These are phyloP conservation scores for Cercophora newfieldiana DNA, from an alignment of 495 filamentous ascomycete genomes.

Conservation along the genomic window DNA sequence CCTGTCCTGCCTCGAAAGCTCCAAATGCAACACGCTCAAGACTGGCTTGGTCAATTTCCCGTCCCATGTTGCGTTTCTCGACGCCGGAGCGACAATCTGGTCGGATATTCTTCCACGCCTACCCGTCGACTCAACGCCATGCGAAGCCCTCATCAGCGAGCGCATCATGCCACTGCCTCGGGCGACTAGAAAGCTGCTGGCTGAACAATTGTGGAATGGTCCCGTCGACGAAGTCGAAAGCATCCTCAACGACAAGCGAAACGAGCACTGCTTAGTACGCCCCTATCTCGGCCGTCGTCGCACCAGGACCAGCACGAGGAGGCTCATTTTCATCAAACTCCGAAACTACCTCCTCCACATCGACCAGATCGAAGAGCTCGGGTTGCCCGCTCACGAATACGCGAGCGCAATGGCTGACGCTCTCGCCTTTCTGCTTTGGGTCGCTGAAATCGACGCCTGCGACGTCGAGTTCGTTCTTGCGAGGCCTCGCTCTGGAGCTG, in stretches of 20 bases:
- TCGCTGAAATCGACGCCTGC: conserved; percentile 42
- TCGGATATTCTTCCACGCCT: conserved; percentile 20
- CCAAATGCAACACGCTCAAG: background rate
- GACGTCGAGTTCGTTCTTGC: conserved; percentile 57
- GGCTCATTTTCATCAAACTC: conserved; percentile 35
- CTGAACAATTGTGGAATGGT: conserved; percentile 34
- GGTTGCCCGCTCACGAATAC: conserved; percentile 23
- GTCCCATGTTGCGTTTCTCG: background rate
- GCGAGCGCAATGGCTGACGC: conserved; percentile 45
- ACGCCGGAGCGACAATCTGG: background rate
- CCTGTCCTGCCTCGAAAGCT: conserved; percentile 6
- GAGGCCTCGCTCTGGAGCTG: conserved; percentile 1
- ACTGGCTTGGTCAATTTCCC: conserved; percentile 22
- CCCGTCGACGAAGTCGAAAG: conserved; percentile 24
- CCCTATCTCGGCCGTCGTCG: conserved; percentile 47
- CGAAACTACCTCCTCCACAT: conserved; percentile 52
- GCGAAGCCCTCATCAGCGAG: conserved; percentile 41
- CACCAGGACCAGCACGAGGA: conserved; percentile 2
- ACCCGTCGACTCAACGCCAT: conserved; percentile 26
- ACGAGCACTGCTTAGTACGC: conserved; percentile 48
- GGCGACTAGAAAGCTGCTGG: conserved; percentile 28
- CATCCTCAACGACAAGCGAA: conserved; percentile 32
- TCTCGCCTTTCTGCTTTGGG: conserved; percentile 50
- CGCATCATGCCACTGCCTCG: conserved; percentile 43
- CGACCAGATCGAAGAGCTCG: conserved; percentile 48